Conservation (phyloP, 371 early-diverging fungal genomes). For the Dinochytrium kinnereticum region DNA sequence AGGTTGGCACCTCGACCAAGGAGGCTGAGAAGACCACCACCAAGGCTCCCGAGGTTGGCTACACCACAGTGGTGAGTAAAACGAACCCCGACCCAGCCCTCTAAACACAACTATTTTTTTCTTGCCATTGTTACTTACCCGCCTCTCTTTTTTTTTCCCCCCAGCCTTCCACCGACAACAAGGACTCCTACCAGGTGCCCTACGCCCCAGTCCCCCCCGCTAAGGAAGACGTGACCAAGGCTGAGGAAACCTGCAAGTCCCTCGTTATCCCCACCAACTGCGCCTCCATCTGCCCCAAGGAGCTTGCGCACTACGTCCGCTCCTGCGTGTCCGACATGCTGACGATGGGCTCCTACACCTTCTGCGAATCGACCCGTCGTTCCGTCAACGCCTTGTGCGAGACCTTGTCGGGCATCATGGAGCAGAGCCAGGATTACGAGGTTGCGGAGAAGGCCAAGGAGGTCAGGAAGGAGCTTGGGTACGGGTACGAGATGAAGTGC, state of each 20-base stretch:
- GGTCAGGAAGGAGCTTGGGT: conserved; percentile 11
- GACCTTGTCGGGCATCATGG: background rate
- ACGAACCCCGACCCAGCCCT: too few relatives aligned
- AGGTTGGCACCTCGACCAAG: background rate
- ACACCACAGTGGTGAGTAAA: background rate
- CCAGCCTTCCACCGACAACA: too few relatives aligned
- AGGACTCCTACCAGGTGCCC: conserved; percentile 5
- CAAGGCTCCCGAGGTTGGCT: background rate
- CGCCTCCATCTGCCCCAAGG: conserved; percentile 1
- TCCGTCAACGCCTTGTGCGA: conserved; percentile 16
- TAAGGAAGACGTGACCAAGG: conserved; percentile 4
- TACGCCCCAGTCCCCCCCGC: background rate
- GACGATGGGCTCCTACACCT: conserved; percentile 16
- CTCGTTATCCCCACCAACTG: conserved; percentile 13
- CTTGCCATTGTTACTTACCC: too few relatives aligned
- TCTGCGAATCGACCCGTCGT: conserved; percentile 17
- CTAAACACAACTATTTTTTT: too few relatives aligned
- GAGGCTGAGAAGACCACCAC: too few relatives aligned
- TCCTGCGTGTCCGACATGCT: conserved; percentile 25
- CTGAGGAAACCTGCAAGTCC: conserved; percentile 11
- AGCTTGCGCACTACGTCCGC: conserved; percentile 8
- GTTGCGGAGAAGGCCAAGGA: conserved; percentile 1
- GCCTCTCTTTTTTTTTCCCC: too few relatives aligned
- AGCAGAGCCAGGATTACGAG: background rate
- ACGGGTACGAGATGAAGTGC: conserved; percentile 17